Evolutionary conservation across 2,329 filamentous ascomycete species (phyloP).

Genomic region (Penicillium sp.): DNA sequence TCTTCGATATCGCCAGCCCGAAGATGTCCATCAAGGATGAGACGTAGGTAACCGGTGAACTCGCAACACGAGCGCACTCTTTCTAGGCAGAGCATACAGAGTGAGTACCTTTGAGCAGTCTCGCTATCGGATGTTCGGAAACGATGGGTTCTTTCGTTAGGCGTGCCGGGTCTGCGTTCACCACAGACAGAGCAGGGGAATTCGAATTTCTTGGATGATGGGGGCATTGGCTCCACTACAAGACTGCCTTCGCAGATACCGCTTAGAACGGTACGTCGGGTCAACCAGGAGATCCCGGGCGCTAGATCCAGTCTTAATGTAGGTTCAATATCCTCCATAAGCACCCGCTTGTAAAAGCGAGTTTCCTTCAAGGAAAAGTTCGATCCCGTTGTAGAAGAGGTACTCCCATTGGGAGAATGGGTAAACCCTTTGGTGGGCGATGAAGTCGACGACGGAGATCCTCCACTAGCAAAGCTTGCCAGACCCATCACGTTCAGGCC

Average conservation of each 20-base stretch:
- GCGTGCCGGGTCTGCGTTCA: constrained; percentile 68
- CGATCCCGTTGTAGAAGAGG: constrained; percentile 42
- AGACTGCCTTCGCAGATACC: constrained; percentile 81
- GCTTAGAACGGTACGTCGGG: constrained; percentile 76
- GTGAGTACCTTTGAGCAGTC: constrained; percentile 80
- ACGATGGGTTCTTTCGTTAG: constrained; percentile 75
- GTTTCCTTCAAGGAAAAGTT: constrained; percentile 72
- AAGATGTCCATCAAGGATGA: constrained; percentile 91
- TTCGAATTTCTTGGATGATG: constrained; percentile 51
- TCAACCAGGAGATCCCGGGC: constrained; percentile 90
- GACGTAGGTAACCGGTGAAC: constrained; percentile 84
- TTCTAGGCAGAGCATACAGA: constrained; percentile 83
- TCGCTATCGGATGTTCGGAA: constrained; percentile 87
- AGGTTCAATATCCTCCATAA: constrained; percentile 91
- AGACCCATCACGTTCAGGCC: constrained; percentile 60
- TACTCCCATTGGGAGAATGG: constrained; percentile 49
- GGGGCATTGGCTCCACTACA: constrained; percentile 82
- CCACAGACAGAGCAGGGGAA: constrained; percentile 83
- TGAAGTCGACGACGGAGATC: constrained; percentile 59
- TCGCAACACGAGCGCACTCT: constrained; percentile 87
- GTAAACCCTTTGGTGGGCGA: constrained; percentile 57
- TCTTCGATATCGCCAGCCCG: constrained; percentile 77
- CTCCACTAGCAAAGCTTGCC: constrained; percentile 39
- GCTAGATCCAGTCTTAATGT: constrained; percentile 85
- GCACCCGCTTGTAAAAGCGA: constrained; percentile 86